Conservation (phyloP, 2,329 filamentous ascomycete species). For the Alternaria arborescens region DNA sequence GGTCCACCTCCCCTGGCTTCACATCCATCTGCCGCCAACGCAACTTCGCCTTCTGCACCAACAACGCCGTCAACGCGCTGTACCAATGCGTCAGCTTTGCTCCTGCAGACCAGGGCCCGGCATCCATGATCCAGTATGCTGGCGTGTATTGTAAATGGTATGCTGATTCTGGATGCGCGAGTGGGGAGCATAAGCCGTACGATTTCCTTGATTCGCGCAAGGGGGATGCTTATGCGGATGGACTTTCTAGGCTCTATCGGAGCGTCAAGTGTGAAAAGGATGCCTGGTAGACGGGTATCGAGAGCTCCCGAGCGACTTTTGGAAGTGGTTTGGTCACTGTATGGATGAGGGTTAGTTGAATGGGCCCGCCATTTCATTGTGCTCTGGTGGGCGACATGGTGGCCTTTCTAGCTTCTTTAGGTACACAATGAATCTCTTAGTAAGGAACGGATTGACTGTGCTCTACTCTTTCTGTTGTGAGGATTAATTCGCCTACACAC, state of each 20-base stretch:
- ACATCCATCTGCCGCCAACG: not conserved
- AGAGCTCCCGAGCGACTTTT: not conserved
- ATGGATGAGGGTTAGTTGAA: not conserved
- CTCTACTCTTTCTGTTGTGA: no score
- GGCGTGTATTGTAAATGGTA: slow-evolving; percentile 8
- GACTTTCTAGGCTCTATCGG: not conserved
- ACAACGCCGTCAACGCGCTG: slow-evolving; percentile 3
- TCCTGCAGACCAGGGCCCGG: not conserved
- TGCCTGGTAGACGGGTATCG: not conserved
- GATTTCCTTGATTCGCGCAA: not conserved
- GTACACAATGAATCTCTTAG: no score
- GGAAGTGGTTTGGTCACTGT: accelerated
- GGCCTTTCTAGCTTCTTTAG: no score
- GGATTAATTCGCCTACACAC: no score
- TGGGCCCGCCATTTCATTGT: not conserved
- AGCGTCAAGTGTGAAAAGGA: not conserved
- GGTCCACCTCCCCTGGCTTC: not conserved
- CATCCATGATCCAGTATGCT: not conserved
- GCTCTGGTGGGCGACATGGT: no score
- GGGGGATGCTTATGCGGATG: not conserved
- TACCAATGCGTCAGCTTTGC: slow-evolving; percentile 6
- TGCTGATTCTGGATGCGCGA: not conserved
- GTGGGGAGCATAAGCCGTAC: not conserved
- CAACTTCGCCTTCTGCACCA: slow-evolving; percentile 3
- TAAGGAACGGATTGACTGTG: no score